Evolutionary conservation across 2,329 filamentous ascomycete species (phyloP).

Genomic region (Ceratocystis ficicola): DNA sequence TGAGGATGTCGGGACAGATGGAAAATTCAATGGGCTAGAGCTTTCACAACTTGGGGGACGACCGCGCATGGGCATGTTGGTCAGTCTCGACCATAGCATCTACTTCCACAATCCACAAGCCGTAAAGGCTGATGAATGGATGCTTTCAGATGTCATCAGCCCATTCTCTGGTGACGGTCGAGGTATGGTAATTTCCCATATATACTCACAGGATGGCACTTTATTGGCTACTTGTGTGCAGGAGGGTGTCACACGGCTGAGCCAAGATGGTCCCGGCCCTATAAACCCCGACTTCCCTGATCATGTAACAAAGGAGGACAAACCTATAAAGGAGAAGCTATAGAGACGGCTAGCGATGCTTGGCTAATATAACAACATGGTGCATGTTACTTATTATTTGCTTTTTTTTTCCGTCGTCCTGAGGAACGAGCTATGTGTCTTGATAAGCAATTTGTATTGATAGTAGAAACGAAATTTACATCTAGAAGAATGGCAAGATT

Average conservation of each 20-base stretch:
- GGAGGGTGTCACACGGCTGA: constrained; percentile 39
- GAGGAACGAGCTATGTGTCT: no score
- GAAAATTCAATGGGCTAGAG: constrained; percentile 29
- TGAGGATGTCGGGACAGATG: constrained; percentile 25
- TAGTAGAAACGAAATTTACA: background rate
- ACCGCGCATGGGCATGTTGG: constrained; percentile 69
- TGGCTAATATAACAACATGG: background rate
- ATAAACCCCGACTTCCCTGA: constrained; percentile 22
- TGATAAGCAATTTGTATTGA: no score
- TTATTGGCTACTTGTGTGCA: constrained; percentile 70
- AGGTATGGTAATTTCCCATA: constrained; percentile 62
- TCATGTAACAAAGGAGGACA: constrained; percentile 23
- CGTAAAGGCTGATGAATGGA: constrained; percentile 58
- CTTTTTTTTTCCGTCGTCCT: no score
- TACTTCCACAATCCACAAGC: constrained; percentile 52
- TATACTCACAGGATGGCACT: constrained; percentile 58
- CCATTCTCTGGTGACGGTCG: constrained; percentile 70
- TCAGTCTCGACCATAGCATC: constrained; percentile 64
- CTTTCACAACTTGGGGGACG: constrained; percentile 39
- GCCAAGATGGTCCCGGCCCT: constrained; percentile 19
- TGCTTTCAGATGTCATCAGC: constrained; percentile 67
- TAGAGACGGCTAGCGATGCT: background rate
- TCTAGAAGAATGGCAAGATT: background rate
- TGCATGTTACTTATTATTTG: background rate
- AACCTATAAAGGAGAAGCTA: constrained; percentile 15